Conservation (phyloP, 306 rosid species). For the Spatholobus suberectus region DNA sequence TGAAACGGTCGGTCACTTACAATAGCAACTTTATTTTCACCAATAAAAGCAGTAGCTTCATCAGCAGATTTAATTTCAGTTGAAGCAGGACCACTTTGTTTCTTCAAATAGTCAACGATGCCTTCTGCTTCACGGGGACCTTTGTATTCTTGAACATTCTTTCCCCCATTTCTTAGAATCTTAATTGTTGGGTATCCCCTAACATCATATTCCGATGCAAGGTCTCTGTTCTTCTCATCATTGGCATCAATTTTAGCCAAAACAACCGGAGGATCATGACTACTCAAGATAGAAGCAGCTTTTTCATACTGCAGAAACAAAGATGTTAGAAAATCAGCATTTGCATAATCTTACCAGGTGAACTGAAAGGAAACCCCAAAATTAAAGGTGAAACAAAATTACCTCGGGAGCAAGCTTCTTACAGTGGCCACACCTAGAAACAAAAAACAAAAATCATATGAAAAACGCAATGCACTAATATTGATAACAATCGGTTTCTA, state of each 20-base stretch:
- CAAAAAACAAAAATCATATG: not conserved
- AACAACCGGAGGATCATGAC: constrained; percentile 67
- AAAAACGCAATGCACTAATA: constrained; percentile 23
- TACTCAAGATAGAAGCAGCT: constrained; percentile 84
- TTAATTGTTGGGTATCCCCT: constrained; percentile 87
- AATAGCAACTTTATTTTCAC: constrained; percentile 66
- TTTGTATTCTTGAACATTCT: constrained; percentile 76
- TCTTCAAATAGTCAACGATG: constrained; percentile 81
- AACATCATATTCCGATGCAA: constrained; percentile 63
- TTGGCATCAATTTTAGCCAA: constrained; percentile 88
- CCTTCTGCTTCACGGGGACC: constrained; percentile 96
- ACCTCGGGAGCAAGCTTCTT: constrained; percentile 97
- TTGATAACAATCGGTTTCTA: not conserved
- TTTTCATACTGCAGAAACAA: constrained; percentile 69
- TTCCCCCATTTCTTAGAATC: constrained; percentile 87
- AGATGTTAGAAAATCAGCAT: constrained; percentile 18
- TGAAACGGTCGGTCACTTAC: constrained; percentile 53
- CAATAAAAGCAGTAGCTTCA: constrained; percentile 62
- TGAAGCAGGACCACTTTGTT: constrained; percentile 88
- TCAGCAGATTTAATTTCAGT: constrained; percentile 72
- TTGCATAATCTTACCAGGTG: not conserved
- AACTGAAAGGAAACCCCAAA: constrained; percentile 5
- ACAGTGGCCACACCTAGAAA: constrained; percentile 96
- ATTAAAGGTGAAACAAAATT: constrained; percentile 1
- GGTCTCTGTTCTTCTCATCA: constrained; percentile 67